Base-by-base conservation (phyloP, 129 eudicot species). In the Escallonia herrerae region DNA sequence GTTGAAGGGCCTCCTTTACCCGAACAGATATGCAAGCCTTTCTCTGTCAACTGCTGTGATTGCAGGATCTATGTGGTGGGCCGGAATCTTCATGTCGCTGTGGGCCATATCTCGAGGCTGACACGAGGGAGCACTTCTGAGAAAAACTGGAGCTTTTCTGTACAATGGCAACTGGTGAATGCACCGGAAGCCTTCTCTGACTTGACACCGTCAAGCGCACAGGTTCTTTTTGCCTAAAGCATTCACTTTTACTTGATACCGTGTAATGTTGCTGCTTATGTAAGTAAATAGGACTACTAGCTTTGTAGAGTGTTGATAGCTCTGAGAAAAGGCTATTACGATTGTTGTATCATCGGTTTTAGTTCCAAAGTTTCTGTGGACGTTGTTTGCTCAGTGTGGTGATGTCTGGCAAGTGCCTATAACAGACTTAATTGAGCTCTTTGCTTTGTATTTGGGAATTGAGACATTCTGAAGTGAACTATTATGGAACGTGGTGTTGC, bases 21-120 rank as follows among this genome's bases (percentile, higher is more conserved):
- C 0, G 97, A 87, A 57, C 85, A 84, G 72, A 87, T 90, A 64
- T 87, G 97, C 77, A 90, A 90, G 69, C 97, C 97, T 7, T 87
- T 90, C 71, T 76, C 90, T 1, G 94, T 87, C 4, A 84, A 65
- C 60, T 81, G 88, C 3, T 74, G 69, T 40, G 78, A 75, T 6
- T 60, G 63, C n/a, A 83, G 39, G 56, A 87, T 91, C 39, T 84
- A 82, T 75, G 95, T 91, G 40, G 84, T 81, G 0, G 96, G 97
- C 43, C 79, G 79, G 40, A 71, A 81, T 53, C 84, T 87, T 40
- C 81, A 77, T 71, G 84, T 91, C 22, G 97, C 97, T 0, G 82
- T 87, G 66, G 97, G 96, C 49, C 40, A 60, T 70, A 65, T 84
- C 56, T 11, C 49, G 54, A 81, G 62, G 70, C 22, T 53, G 61